Evolutionary conservation across 1,139 yeast genomes (phyloP), one percentile per base, ranked within the genome.

Genomic region (Sugiyamaella xylanicola): DNA sequence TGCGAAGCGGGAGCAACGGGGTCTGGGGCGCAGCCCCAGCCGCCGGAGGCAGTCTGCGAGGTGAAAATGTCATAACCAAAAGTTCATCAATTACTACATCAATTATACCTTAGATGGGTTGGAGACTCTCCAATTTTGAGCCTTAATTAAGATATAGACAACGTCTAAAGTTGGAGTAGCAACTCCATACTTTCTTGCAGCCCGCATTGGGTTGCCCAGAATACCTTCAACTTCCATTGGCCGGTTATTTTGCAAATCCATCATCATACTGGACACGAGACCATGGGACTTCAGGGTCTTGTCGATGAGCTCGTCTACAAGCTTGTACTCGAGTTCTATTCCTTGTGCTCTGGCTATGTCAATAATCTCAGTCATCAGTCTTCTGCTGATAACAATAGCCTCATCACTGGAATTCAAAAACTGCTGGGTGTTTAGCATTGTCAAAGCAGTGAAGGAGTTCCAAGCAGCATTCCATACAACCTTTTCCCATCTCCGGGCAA

Each of bases 141-240:
- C 65, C 39, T 62, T 62, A 25, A 62, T 42, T 7, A 62, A 55
- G 58, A 84, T 70, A 67, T 83, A 83, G 42, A 85, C 62, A 7
- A 80, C 72, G 4, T 72, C 70, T 56, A 86, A 72, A 2, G 77
- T 73, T 0, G 91, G 91, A 2, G 83, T 75, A 0, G 71, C 63
- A n/a, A 85, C 79, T 4, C 75, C 75, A 54, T 82, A 79, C 54
- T 72, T 74, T 41, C 73, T 68, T 0, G 87, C 89, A 49, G 83
- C 72, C 47, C 73, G 74, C 62, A 86, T 68, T 0, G 89, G 87
- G 63, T 82, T 84, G 0, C 89, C 88, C 52, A 85, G 68, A 56
- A 86, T 82, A 17, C 81, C 80, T 61, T 84, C 87, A 55, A 82
- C 72, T 66, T 86, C 92, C 65, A 83, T 76, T 57, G 81, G 81